Conservation (phyloP, 129 eudicot genomes). For the Pseudognaphalium luteoalbum region DNA sequence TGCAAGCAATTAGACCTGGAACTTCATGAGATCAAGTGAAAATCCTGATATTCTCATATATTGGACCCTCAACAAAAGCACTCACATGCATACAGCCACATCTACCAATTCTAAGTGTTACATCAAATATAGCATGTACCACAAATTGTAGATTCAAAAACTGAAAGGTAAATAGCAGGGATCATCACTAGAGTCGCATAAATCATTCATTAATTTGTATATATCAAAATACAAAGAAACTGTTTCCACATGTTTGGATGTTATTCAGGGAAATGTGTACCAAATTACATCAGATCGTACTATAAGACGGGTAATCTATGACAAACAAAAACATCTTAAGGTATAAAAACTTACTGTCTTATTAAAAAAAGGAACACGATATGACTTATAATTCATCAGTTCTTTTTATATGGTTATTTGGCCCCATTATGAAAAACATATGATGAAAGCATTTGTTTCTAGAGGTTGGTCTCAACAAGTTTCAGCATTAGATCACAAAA, state of each 20-base stretch:
- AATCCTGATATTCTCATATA: constrained; percentile 14
- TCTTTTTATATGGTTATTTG: constrained; percentile 16
- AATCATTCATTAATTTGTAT: neutral
- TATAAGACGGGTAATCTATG: neutral
- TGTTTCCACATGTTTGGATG: constrained; percentile 17
- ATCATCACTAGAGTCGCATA: constrained; percentile 3
- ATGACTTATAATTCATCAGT: constrained; percentile 14
- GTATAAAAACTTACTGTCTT: constrained; percentile 2
- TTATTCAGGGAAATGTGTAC: constrained; percentile 4
- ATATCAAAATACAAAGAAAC: neutral
- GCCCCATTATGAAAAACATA: constrained; percentile 2
- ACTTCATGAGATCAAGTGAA: constrained; percentile 17
- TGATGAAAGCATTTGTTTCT: constrained; percentile 15
- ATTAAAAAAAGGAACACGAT: constrained; percentile 10
- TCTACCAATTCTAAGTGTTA: constrained; percentile 15
- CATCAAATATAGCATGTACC: neutral
- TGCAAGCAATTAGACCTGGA: constrained; percentile 13
- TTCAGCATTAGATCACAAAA: constrained; percentile 16
- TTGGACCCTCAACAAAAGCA: constrained; percentile 15
- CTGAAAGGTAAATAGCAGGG: neutral
- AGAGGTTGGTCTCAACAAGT: constrained; percentile 12
- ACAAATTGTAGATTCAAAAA: neutral
- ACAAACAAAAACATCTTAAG: constrained; percentile 4
- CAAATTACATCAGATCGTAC: constrained; percentile 8
- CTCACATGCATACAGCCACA: constrained; percentile 11